Evolutionary conservation across 805 yeast genomes (phyloP).

Genomic region (Yueomyces sinensis): DNA sequence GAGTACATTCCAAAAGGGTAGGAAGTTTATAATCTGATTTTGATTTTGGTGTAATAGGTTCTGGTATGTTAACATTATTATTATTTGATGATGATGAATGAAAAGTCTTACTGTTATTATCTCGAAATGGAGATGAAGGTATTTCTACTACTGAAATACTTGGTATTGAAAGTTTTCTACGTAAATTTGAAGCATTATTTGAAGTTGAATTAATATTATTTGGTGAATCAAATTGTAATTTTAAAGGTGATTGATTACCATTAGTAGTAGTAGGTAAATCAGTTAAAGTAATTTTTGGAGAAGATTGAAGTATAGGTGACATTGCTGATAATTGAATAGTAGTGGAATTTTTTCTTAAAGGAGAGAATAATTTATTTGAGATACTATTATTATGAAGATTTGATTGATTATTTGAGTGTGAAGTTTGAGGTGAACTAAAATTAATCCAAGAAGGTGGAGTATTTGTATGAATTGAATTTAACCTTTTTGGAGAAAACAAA

Average conservation of each 20-base stretch:
- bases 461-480: slow-evolving; percentile 11
- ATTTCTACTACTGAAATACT: neutral
- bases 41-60: slow-evolving; percentile 9
- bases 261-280: slow-evolving; percentile 1
- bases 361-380: neutral
- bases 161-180: neutral
- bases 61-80: slow-evolving; percentile 2
- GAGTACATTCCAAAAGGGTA: slow-evolving; percentile 18
- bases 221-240: slow-evolving; percentile 1
- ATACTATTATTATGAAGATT: neutral
- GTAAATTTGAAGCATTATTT: slow-evolving; percentile 2
- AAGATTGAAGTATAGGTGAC: slow-evolving; percentile 1
- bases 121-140: neutral
- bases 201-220: neutral
- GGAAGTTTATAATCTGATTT: slow-evolving; percentile 6
- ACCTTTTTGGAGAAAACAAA: slow-evolving; percentile 2
- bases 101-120: neutral
- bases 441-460: slow-evolving; percentile 22
- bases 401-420: neutral
- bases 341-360: neutral
- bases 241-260: neutral
- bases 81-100: neutral
- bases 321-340: slow-evolving; percentile 1
- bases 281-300: neutral
- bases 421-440: slow-evolving; percentile 12